Evolutionary conservation across 2,329 filamentous ascomycete species (phyloP).

Genomic region (Fusarium dlaminii): DNA sequence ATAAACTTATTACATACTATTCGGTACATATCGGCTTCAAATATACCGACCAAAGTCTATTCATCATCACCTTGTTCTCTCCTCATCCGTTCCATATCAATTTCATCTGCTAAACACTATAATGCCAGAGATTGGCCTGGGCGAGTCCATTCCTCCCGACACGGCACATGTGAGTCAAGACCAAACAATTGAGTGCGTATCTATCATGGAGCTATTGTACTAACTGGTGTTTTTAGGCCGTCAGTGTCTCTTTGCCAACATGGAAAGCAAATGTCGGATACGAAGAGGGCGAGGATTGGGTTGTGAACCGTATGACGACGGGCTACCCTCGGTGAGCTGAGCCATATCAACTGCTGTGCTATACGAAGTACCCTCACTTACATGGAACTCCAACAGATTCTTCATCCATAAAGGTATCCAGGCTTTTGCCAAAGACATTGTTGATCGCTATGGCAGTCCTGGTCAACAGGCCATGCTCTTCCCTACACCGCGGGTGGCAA

Average conservation of each 20-base stretch:
- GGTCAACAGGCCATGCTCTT: constrained; percentile 83
- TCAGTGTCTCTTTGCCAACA: constrained; percentile 94
- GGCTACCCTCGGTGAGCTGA: constrained; percentile 84
- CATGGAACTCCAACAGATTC: constrained; percentile 70
- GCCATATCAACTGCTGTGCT: constrained; percentile 21
- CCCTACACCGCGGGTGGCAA: constrained; percentile 75
- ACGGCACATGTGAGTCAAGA: constrained; percentile 75
- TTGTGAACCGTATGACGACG: constrained; percentile 84
- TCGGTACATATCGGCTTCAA: neutral
- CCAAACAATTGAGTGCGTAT: neutral
- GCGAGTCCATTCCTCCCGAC: constrained; percentile 79
- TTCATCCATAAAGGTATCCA: constrained; percentile 89
- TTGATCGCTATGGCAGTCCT: constrained; percentile 68
- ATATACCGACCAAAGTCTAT: neutral
- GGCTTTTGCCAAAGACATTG: constrained; percentile 75
- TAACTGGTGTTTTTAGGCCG: constrained; percentile 67
- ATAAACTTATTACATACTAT: neutral
- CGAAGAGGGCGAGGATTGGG: constrained; percentile 90
- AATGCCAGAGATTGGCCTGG: constrained; percentile 65
- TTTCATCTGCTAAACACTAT: neutral
- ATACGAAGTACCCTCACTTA: constrained; percentile 4
- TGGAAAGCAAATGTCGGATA: constrained; percentile 93
- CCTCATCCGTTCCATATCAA: neutral
- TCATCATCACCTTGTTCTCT: neutral
- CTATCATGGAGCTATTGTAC: neutral